Base-by-base conservation (phyloP, 2,329 filamentous ascomycete genomes). In the Trichoderma sp. region DNA sequence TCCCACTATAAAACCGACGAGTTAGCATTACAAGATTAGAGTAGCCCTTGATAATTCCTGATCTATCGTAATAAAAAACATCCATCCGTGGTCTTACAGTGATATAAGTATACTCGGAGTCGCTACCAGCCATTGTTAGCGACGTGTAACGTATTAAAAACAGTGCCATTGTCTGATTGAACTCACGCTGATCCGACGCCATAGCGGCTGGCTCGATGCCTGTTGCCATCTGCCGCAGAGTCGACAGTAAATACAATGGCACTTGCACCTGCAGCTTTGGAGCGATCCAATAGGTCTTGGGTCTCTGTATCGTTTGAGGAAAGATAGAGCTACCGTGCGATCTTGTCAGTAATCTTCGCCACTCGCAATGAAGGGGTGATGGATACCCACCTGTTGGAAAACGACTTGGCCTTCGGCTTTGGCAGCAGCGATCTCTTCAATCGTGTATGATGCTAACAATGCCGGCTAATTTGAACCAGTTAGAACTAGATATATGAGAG, bases 241-340 rank as follows among this genome's bases (percentile, higher is more conserved):
- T 81, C 79, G 69, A 81, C 72, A 10, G 79, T 78, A 72, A 79
- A 79, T 58, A 81, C 73, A 5, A 81, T 73, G 53, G 77, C 79
- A 54, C 76, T 72, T 56, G 77, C 77, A 2, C 78, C 79, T 1
- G 77, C 73, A 37, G 72, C 70, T 71, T 80, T 75, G 25, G 74
- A 74, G 12, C 71, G 71, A 37, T 75, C 71, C 48, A 81, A 72
- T 61, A 77, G 73, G 19, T 70, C 70, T 66, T 76, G 60, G 25
- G 75, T 79, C 57, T 71, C 73, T 1, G 78, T 80, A 61, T 78
- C 72, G 71, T 80, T 80, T 64, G 68, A 69, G 17, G 67, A 66
- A 6, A 76, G 68, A 63, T 75, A 76, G 27, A 75, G 72, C 71
- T 71, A 52, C 19, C 27, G 12, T 6, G 8, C 50, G n/a, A 19